Evolutionary conservation across 805 yeast species (phyloP), one percentile per base, ranked within the genome.

Genomic region (Metschnikowia sp.): DNA sequence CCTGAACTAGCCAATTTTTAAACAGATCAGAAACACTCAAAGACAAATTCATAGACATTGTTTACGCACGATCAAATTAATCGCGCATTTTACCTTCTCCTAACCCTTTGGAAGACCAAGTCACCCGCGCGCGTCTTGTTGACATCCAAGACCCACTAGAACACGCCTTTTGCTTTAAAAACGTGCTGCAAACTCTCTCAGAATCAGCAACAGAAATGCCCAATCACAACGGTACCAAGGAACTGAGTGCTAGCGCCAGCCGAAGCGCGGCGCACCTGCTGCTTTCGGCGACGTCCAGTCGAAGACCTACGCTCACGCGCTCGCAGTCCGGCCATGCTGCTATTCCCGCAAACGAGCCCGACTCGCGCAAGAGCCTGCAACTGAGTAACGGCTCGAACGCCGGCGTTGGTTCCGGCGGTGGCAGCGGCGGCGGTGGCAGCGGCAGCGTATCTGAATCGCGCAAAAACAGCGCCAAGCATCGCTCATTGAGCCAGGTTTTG

Each of bases 401-500:
- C 10, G 36, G 40, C 40, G 13, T 34, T 15, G 9, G 36, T 18
- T 44, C 51, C 15, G 28, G 39, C 19, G 19, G 41, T 32, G 32
- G 44, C 10, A 12, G 31, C 4, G 6, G 30, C 15, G 34, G 35
- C n/a, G 36, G 44, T 18, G 31, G 32, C 4, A n/a, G 32, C n/a
- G 30, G 42, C n/a, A 33, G 40, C 18, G 22, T 35, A 10, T 13
- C 44, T 15, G 56, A 51, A 7, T 33, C 54, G 9, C 50, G 53
- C 32, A 51, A 47, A 37, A 34, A 35, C 29, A 31, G 47, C 38
- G 26, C 46, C 31, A 48, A 52, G 22, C 40, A 51, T 15, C 47
- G 54, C 8, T 47, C 56, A 4, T 43, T 50, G 11, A 46, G 57
- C 36, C 57, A 47, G 49, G 54, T 48, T 13, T 40, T 54, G 26